phyloP scores from a whole-genome alignment of 768 basidiomycete species.

The Chalciporus chontae region DNA sequence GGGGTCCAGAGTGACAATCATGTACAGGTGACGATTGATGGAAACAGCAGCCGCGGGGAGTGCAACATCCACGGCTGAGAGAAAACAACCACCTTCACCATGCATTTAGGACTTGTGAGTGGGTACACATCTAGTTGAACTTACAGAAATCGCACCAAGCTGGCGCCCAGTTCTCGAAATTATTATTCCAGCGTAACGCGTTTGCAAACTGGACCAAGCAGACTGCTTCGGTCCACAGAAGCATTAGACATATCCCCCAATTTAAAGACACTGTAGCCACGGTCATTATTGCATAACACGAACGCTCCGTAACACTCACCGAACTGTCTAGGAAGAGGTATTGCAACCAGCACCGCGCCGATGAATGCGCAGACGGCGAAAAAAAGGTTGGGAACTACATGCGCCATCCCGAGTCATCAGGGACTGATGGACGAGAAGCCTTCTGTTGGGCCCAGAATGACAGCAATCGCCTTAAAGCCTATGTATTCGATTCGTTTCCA shows the following conservation, averaged over 20 bases:
- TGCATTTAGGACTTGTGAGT: not conserved
- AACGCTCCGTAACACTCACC: conserved; percentile 32
- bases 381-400: conserved; percentile 2
- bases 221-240: conserved; percentile 30
- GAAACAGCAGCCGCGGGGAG: conserved; percentile 40
- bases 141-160: conserved; percentile 58
- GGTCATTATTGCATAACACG: not conserved
- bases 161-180: conserved; percentile 30
- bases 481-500: too few species aligned
- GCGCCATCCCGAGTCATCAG: conserved; percentile 3
- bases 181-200: conserved; percentile 37
- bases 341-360: conserved; percentile 34
- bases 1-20: conserved; percentile 33
- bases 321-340: conserved; percentile 54
- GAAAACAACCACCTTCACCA: conserved; percentile 28
- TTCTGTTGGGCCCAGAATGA: not conserved
- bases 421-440: not conserved
- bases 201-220: conserved; percentile 32
- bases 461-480: too few species aligned
- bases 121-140: conserved; percentile 8
- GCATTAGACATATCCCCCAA: conserved; percentile 31
- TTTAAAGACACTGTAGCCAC: conserved; percentile 20
- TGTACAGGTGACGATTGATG: conserved; percentile 48
- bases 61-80: conserved; percentile 32
- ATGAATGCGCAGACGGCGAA: conserved; percentile 37